Base-by-base conservation (phyloP, 2,329 filamentous ascomycete species). In the Xylariaceae sp. region DNA sequence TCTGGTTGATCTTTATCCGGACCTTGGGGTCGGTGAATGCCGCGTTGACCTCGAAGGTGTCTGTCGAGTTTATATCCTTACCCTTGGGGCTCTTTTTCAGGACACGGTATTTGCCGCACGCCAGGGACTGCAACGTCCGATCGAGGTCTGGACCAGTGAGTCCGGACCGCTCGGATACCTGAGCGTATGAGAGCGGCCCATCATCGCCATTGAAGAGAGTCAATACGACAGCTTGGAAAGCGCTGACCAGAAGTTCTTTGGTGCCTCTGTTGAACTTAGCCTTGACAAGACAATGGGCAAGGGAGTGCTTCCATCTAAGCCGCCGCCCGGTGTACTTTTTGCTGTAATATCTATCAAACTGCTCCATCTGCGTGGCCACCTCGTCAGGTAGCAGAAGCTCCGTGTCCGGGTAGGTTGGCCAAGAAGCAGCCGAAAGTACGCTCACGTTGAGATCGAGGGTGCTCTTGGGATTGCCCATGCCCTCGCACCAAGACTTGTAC, bases 1-100 rank as follows among this genome's bases (percentile, higher is more conserved):
- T 92, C 65, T 96, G 90, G 66, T 97, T 98, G 70, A 98, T 96
- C 70, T 98, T 98, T 66, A 98, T 82, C 40, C 88, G 81, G 63
- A 86, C 85, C 63, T 92, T 94, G 14, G 81, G 74, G 57, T 96
- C 84, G 2, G 68, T 68, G 63, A 98, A 98, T 12, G 61, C 60
- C 31, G 73, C 64, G 66, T 96, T 96, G 56, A 94, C 81, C 0
- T 78, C 78, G 56, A 98, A 98, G 0, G 81, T 85, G 64, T 98
- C 94, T 0, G 77, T 86, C 1, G 70, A 57, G 42, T 76, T 74
- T 50, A 98, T 80, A 0, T 98, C 89, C 38, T 82, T 79, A 36
- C 86, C 83, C 62, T 86, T 88, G 24, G 92, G 92, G 46, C 83
- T 77, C 64, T 98, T 98, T 30, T 68, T 74, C 13, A 98, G 73